These are phyloP conservation scores for Cerrena zonata DNA, from an alignment of 1,284 basidiomycete genomes.

Conservation along the genomic window DNA sequence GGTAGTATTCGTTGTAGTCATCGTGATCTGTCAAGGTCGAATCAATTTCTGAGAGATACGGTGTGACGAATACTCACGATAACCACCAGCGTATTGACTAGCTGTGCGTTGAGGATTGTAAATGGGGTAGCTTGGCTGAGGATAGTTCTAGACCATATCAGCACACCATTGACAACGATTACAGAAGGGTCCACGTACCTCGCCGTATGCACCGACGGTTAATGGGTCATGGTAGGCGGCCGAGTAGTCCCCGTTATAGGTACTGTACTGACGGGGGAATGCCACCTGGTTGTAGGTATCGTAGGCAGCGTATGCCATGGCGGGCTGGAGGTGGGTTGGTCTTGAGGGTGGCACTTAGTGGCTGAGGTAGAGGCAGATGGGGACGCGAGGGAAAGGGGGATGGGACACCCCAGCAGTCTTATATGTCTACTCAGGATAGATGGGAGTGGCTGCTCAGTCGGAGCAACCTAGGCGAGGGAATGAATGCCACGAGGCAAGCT, in stretches of 20 bases:
- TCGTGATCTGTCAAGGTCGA: conserved; percentile 32
- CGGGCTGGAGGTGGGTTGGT: conserved; percentile 1
- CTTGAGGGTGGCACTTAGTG: not conserved
- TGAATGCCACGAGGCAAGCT: not conserved
- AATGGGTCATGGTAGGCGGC: conserved; percentile 21
- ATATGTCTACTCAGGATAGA: not conserved
- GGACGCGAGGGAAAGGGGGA: conserved; percentile 4
- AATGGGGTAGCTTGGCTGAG: conserved; percentile 18
- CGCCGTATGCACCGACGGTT: conserved; percentile 22
- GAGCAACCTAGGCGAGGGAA: not conserved
- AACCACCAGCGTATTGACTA: conserved; percentile 20
- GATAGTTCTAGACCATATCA: conserved; percentile 19
- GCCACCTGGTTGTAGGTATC: conserved; percentile 29
- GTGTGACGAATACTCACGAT: conserved; percentile 16
- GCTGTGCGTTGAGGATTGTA: conserved; percentile 21
- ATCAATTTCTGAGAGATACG: conserved; percentile 2
- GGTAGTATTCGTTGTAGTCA: conserved; percentile 34
- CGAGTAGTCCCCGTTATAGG: conserved; percentile 16
- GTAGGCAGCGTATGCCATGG: conserved; percentile 34
- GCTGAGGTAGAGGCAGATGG: conserved; percentile 1
- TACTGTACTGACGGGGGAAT: conserved; percentile 22
- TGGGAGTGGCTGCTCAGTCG: not conserved
- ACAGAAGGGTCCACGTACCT: conserved; percentile 16
- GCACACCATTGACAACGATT: too few species aligned
- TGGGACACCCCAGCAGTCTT: conserved; percentile 1